phyloP scores from a whole-genome alignment of 129 eudicot genomes.

The Artemisia argyi region DNA sequence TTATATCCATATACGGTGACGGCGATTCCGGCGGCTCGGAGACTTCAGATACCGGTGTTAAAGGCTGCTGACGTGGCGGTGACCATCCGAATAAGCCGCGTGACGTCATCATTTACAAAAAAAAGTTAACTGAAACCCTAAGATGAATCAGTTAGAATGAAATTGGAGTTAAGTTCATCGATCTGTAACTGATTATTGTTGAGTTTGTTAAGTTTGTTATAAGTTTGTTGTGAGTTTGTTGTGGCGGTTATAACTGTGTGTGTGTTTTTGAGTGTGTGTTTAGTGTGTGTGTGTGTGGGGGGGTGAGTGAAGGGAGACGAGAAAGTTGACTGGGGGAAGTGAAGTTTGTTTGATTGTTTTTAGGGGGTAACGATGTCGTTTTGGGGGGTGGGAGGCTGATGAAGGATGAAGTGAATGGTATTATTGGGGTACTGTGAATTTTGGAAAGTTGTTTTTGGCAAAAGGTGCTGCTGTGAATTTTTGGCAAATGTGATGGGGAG shows the following conservation, averaged over 20 bases:
- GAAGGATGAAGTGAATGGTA: no score
- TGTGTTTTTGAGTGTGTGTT: constrained; percentile 1
- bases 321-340: constrained; percentile 37
- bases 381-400: no score
- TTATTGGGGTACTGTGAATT: no score
- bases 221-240: not conserved
- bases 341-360: constrained; percentile 27
- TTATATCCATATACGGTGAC: constrained; percentile 77
- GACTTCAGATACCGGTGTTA: constrained; percentile 98
- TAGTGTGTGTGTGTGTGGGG: not conserved
- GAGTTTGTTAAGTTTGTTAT: not conserved
- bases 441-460: no score
- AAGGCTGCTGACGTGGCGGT: constrained; percentile 93
- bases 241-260: not conserved
- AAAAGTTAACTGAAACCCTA: constrained; percentile 37
- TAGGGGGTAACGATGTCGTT: no score
- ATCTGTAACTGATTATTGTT: constrained; percentile 23
- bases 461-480: no score
- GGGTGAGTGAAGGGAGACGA: constrained; percentile 7
- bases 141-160: not conserved
- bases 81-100: constrained; percentile 99
- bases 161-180: constrained; percentile 12
- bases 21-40: constrained; percentile 99
- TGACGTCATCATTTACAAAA: constrained; percentile 5
- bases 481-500: no score